Conservation (phyloP, 1,284 basidiomycete genomes). For the Moesziomyces sp. region DNA sequence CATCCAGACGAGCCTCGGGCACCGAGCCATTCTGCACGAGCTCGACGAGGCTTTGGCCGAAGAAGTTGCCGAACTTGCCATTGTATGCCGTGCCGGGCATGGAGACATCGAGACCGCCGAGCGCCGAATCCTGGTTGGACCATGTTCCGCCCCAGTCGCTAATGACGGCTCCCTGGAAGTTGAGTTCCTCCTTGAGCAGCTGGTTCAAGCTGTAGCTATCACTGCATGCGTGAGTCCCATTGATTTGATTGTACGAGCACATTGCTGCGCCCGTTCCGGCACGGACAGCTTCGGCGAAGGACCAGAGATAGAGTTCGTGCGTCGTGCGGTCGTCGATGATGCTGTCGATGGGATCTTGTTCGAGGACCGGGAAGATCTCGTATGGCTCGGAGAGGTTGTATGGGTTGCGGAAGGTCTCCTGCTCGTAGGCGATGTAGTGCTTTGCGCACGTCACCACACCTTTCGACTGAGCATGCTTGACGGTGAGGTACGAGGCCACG, state of each 20-base stretch:
- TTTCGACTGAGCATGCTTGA: constrained; percentile 52
- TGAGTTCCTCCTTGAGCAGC: constrained; percentile 77
- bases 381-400: constrained; percentile 31
- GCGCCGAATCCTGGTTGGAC: constrained; percentile 68
- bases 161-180: constrained; percentile 79
- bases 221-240: constrained; percentile 76
- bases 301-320: constrained; percentile 70
- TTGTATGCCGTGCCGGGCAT: constrained; percentile 66
- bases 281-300: constrained; percentile 70
- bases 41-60: constrained; percentile 70
- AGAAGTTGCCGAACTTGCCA: constrained; percentile 66
- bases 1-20: constrained; percentile 71
- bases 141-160: constrained; percentile 56
- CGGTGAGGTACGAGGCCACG: constrained; percentile 38
- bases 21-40: constrained; percentile 78
- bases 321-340: constrained; percentile 81
- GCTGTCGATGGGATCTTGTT: constrained; percentile 70
- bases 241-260: constrained; percentile 72
- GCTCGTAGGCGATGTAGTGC: constrained; percentile 64
- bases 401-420: constrained; percentile 53
- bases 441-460: constrained; percentile 67
- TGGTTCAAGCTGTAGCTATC: constrained; percentile 77
- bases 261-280: constrained; percentile 68
- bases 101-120: constrained; percentile 75
- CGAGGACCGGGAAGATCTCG: constrained; percentile 25